A percentile compares a stretch with the other conserved stretches of the same genome.
Conservation (phyloP, 2,329 filamentous ascomycete species). For the Talaromyces sp. region DNA sequence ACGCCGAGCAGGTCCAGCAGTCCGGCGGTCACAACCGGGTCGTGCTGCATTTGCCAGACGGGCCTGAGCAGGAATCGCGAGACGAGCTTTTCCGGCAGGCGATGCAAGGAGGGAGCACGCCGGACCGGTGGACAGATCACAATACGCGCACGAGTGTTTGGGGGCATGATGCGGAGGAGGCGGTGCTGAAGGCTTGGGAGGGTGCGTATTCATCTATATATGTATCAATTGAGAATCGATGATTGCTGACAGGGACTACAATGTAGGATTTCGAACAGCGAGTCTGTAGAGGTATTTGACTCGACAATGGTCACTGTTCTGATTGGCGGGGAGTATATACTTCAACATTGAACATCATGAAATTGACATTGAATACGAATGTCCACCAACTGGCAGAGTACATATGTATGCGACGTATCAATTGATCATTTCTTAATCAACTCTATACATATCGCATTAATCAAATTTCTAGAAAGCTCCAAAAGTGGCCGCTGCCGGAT, state of each 20-base stretch:
- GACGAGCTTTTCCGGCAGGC: conserved; percentile 33
- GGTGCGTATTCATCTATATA: conserved; percentile 2
- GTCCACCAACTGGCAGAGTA: too few species aligned
- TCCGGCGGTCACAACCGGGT: conserved; percentile 31
- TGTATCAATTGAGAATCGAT: neutral
- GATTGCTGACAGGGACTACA: neutral
- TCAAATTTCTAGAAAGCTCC: neutral
- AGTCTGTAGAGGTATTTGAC: neutral
- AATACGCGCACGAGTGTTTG: conserved; percentile 52
- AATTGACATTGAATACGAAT: too few species aligned
- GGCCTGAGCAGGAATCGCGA: conserved; percentile 34
- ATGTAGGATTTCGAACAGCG: neutral
- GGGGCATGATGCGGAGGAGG: conserved; percentile 33
- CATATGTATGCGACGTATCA: too few species aligned
- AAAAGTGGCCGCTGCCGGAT: neutral
- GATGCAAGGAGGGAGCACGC: conserved; percentile 27
- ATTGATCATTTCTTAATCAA: neutral
- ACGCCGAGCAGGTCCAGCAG: conserved; percentile 34
- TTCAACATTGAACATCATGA: too few species aligned
- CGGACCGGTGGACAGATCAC: conserved; percentile 62
- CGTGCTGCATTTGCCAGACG: conserved; percentile 34
- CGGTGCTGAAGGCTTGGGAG: conserved; percentile 24
- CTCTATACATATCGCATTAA: neutral
- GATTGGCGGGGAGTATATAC: neutral
- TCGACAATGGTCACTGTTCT: neutral